Evolutionary conservation across 2,329 filamentous ascomycete genomes (phyloP), one percentile per base, ranked within the genome.

Genomic region (Aureobasidium vineae): DNA sequence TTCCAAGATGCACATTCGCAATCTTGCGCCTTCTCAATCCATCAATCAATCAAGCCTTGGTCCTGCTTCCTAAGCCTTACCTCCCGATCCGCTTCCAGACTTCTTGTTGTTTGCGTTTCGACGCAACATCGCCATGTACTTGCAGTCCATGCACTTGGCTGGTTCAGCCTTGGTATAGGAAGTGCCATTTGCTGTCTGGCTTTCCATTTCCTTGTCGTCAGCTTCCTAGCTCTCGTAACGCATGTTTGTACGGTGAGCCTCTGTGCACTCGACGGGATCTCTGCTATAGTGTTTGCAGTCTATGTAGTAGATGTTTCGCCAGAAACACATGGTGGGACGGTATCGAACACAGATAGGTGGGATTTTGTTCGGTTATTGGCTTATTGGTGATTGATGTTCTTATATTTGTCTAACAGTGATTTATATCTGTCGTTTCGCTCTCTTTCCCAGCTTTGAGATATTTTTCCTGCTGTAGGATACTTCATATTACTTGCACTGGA

Each of bases 121-220:
- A 36, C 33, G 52, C 36, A 43, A 11, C 11, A 10, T n/a, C 10
- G 15, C 23, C 21, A 13, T 5, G 26, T 57, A 41, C 21, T n/a
- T 15, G 38, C 54, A 57, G 19, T 43, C 38, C 26, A 43, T 28
- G 5, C 54, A 57, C 2, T n/a, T 21, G 15, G 7, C 38, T 31
- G 21, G 1, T 15, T n/a, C 11, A 28, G 36, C 53, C 23, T 57
- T 57, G 38, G 11, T 31, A 13, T 57, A 43, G 16, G 28, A 16
- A 13, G 54, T 43, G 10, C 54, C 38, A 21, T 31, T 36, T 31
- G 13, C 38, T 3, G 54, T 57, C 38, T 36, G 54, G n/a, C 38
- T 57, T 15, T 43, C 36, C 31, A 57, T 43, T 5, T 61, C 57
- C 19, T 61, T 47, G 41, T 36, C 40, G 11, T 61, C 57, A 5